Base-by-base conservation (phyloP, 352 stramenopile species). In the Blastocystis sp. region DNA sequence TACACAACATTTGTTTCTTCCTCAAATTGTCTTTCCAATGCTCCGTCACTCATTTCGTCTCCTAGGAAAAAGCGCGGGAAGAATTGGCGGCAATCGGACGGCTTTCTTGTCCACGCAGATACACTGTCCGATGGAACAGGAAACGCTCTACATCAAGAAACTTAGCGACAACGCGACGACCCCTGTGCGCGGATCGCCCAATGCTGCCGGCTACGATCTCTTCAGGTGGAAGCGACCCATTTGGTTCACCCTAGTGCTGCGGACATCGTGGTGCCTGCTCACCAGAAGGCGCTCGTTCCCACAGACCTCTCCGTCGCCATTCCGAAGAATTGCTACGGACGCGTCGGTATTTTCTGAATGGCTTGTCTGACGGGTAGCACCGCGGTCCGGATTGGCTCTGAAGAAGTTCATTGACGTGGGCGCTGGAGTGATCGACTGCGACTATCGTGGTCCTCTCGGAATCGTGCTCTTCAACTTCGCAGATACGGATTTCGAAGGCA, bases 391-490 rank as follows among this genome's bases (percentile, higher is more conserved):
- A 21, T 91, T 99, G 27, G 94, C 96, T 18, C 90, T 94, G 65
- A 98, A 98, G 89, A 96, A 98, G 77, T 96, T 96, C 84, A 98
- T 99, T 86, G 95, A 98, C 88, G 94, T 95, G 8, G 96, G 96
- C 49, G 96, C 96, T 2, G 96, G 96, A 27, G 96, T 99, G 67
- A 96, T 99, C 53, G 94, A 89, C 46, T 64, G 57, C 51, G 0
- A 53, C 38, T 48, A 48, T 7, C 93, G 96, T 36, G 96, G 96
- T 73, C 94, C 95, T 84, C 94, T 99, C 27, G 95, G 96, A 63
- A 95, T 99, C 38, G 93, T 99, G n/a, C 87, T 98, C 11, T 99
- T 99, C 90, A 99, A 99, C 89, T 95, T 98, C 89, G 91, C 92
- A 6, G 87, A 91, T 24, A 94, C 93, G 71, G 93, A 97, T 85